A percentile compares a stretch with the other conserved stretches of the same genome.
phyloP scores from a whole-genome alignment of 805 yeast species.

The Babjeviella inositovora region DNA sequence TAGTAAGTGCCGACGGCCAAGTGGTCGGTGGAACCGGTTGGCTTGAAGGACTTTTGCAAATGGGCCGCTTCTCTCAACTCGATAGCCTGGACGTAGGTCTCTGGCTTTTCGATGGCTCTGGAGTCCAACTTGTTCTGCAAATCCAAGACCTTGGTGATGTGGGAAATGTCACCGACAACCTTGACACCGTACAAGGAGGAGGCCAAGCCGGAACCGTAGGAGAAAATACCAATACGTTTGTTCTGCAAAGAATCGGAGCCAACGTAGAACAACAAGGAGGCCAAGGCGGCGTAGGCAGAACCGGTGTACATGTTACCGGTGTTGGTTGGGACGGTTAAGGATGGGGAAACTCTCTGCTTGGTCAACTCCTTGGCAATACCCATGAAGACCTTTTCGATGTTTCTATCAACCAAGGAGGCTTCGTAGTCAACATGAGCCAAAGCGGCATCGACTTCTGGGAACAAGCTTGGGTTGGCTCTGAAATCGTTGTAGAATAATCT shows the following conservation, averaged over 20 bases:
- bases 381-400: constrained; percentile 74
- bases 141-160: constrained; percentile 48
- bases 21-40: constrained; percentile 63
- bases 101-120: constrained; percentile 59
- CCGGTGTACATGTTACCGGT: constrained; percentile 98
- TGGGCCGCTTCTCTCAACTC: constrained; percentile 83
- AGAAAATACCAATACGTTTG: constrained; percentile 83
- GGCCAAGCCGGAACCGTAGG: constrained; percentile 98
- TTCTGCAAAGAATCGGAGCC: constrained; percentile 61
- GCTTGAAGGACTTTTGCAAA: constrained; percentile 62
- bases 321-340: constrained; percentile 81
- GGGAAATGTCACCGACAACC: constrained; percentile 67
- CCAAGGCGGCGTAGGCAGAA: constrained; percentile 74
- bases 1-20: constrained; percentile 70
- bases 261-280: constrained; percentile 65
- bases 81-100: constrained; percentile 68
- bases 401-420: constrained; percentile 62
- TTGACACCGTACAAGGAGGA: constrained; percentile 70
- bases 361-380: constrained; percentile 55
- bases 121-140: constrained; percentile 48
- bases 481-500: constrained; percentile 84
- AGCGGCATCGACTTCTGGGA: constrained; percentile 36
- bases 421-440: constrained; percentile 51
- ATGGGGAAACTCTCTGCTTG: constrained; percentile 59
- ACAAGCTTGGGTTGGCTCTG: constrained; percentile 48